These are phyloP conservation scores for Lasiodiplodia gonubiensis DNA, from an alignment of 2,329 filamentous ascomycete species.

Conservation along the genomic window DNA sequence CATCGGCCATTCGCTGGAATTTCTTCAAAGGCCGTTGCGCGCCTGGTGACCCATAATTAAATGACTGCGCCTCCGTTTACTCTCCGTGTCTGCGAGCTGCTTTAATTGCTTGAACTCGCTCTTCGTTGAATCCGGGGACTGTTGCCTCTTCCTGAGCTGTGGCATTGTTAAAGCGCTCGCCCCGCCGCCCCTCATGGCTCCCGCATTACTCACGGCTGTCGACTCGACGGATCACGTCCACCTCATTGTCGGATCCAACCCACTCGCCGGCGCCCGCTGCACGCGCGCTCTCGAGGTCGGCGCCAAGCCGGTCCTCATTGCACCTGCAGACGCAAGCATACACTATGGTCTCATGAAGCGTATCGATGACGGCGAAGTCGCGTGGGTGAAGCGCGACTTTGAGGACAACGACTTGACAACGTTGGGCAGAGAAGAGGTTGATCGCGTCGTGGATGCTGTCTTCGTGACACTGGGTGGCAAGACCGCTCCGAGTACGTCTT, in stretches of 20 bases:
- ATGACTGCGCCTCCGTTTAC: constrained; percentile 21
- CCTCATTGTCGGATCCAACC: constrained; percentile 83
- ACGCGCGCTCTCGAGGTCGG: constrained; percentile 80
- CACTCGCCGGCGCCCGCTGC: constrained; percentile 85
- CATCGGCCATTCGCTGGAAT: constrained; percentile 28
- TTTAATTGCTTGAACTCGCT: background rate
- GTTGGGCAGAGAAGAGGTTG: constrained; percentile 81
- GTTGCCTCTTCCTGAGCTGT: background rate
- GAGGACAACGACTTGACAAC: constrained; percentile 72
- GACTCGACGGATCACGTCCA: constrained; percentile 76
- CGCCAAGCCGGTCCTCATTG: constrained; percentile 78
- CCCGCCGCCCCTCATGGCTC: constrained; percentile 44
- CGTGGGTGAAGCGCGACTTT: constrained; percentile 71
- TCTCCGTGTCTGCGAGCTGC: constrained; percentile 2
- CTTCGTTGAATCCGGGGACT: background rate
- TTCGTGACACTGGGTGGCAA: constrained; percentile 74
- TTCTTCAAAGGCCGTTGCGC: constrained; percentile 19
- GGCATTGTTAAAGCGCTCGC: constrained; percentile 13
- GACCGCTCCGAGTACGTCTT: constrained; percentile 53
- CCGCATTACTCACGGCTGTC: constrained; percentile 72
- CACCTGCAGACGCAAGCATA: constrained; percentile 66
- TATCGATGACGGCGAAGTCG: constrained; percentile 69
- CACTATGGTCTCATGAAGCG: constrained; percentile 67
- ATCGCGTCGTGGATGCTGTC: constrained; percentile 82
- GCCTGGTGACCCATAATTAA: constrained; percentile 13